phyloP scores from a whole-genome alignment of 129 eudicot genomes.

The Dittrichia graveolens region DNA sequence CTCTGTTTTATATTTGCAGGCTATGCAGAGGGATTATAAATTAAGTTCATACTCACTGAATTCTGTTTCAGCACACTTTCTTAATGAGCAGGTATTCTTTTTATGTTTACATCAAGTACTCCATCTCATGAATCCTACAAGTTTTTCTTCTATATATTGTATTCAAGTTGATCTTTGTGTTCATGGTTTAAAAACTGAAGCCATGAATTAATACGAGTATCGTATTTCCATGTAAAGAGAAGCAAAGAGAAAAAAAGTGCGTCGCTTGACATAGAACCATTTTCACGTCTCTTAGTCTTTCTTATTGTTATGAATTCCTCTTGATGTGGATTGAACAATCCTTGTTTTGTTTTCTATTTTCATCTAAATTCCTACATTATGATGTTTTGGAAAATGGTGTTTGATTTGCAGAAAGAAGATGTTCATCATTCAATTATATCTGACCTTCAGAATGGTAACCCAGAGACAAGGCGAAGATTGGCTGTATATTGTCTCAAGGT shows the following conservation, averaged over 20 bases:
- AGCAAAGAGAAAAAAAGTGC: conserved; percentile 2
- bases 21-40: conserved; percentile 93
- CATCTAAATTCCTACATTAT: not conserved
- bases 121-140: not conserved
- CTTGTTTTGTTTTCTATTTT: not conserved
- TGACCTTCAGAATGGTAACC: conserved; percentile 93
- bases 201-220: not conserved
- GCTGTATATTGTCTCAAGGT: conserved; percentile 99
- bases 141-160: not conserved
- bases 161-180: not conserved
- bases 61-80: conserved; percentile 98
- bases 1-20: conserved; percentile 50
- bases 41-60: conserved; percentile 93
- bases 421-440: conserved; percentile 99
- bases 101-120: not conserved
- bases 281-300: not conserved
- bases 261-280: not conserved
- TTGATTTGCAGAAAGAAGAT: conserved; percentile 88
- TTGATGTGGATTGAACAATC: conserved; percentile 13
- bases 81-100: conserved; percentile 77
- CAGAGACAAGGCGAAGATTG: conserved; percentile 96
- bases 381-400: conserved; percentile 22
- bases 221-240: not conserved
- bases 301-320: not conserved
- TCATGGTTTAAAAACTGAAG: conserved; percentile 11